Percentiles rank a stretch among this genome's conserved stretches.
phyloP scores from a whole-genome alignment of 2,329 filamentous ascomycete species.

The Fusarium papillatum region DNA sequence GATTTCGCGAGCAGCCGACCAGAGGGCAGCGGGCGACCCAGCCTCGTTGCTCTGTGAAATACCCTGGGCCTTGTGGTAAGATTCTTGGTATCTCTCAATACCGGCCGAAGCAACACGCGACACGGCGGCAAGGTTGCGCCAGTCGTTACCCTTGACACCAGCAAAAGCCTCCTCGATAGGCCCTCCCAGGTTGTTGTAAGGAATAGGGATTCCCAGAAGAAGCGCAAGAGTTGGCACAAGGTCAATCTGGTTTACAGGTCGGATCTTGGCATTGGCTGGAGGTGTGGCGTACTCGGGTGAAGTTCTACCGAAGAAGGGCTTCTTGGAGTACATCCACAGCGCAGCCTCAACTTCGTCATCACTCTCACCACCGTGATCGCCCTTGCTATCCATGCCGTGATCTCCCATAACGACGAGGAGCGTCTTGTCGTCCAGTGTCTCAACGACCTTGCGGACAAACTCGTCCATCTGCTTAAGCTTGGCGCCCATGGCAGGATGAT shows the following conservation, averaged over 20 bases:
- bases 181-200: slow-evolving; percentile 93
- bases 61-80: slow-evolving; percentile 82
- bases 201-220: slow-evolving; percentile 90
- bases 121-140: slow-evolving; percentile 82
- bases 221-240: slow-evolving; percentile 93
- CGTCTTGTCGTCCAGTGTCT: slow-evolving; percentile 84
- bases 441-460: slow-evolving; percentile 80
- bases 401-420: slow-evolving; percentile 98
- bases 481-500: slow-evolving; percentile 90
- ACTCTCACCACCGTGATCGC: slow-evolving; percentile 98
- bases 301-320: slow-evolving; percentile 84
- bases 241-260: slow-evolving; percentile 89
- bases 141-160: slow-evolving; percentile 76
- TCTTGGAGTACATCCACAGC: slow-evolving; percentile 98
- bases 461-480: slow-evolving; percentile 94
- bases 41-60: slow-evolving; percentile 70
- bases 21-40: slow-evolving; percentile 55
- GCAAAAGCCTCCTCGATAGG: slow-evolving; percentile 96
- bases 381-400: slow-evolving; percentile 98
- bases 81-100: slow-evolving; percentile 88
- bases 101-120: slow-evolving; percentile 85
- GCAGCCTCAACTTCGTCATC: slow-evolving; percentile 96
- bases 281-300: slow-evolving; percentile 69
- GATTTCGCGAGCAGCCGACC: slow-evolving; percentile 61
- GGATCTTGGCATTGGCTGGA: slow-evolving; percentile 80